Base-by-base conservation (phyloP, 2,329 filamentous ascomycete species). In the Colletotrichum sansevieriae region DNA sequence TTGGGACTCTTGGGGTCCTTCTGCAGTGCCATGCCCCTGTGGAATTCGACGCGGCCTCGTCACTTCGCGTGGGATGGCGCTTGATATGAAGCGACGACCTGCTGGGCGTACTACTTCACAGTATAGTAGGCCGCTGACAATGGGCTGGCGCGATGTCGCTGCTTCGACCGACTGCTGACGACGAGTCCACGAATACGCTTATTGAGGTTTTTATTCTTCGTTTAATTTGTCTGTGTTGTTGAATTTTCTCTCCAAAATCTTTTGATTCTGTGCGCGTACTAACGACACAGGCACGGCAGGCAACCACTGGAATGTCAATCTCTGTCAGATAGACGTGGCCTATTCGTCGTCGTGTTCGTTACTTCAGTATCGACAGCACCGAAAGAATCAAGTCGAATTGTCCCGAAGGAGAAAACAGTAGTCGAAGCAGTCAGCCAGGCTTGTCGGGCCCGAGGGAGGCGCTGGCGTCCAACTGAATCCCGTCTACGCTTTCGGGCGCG, bases 81-180 rank as follows among this genome's bases (percentile, higher is more conserved):
- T 68, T 55, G 39, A 68, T 54, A 67, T 67, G 43, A 46, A 52
- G 12, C 41, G 47, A 57, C 35, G 12, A 39, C 35, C 35, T 39
- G 35, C 35, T 39, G 41, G 35, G 35, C 25, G 4, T 18, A 18
- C 18, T 18, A 18, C 18, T 18, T 18, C 18, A 18, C 18, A 18
- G 18, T 18, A 18, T 18, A 18, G 18, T 5, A 25, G 25, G 25
- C 44, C 44, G 44, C 64, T 51, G 29, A 44, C 64, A 20, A 18
- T 49, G 13, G 15, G 12, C 65, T 55, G 39, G 60, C 20, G 65
- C 65, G 25, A 63, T 57, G 52, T 37, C 37, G 43, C 64, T 44
- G 22, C 65, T 65, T 43, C 46, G 15, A 29, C 49, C 18, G 39
- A 41, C 49, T 65, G 65, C 65, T 65, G 33, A 68, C 62, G 65